These are phyloP conservation scores for Penstemon barbatus DNA, from an alignment of 257 asterid genomes.

Conservation along the genomic window DNA sequence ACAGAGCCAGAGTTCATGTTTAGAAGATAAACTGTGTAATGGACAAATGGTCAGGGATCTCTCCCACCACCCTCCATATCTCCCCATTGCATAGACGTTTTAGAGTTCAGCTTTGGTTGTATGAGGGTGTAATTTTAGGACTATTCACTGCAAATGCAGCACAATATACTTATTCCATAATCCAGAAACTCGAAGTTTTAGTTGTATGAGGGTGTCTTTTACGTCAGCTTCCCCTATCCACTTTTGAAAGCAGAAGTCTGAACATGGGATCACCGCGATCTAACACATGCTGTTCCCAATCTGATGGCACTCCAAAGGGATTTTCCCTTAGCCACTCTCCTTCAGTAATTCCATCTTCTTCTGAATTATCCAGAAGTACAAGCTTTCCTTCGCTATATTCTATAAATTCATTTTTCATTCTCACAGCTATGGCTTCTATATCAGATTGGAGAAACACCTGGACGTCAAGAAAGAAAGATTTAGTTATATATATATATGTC, in stretches of 20 bases:
- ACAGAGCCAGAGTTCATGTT: too few relatives aligned
- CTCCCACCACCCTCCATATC: too few relatives aligned
- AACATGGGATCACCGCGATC: conserved; percentile 80
- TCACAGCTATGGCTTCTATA: conserved; percentile 65
- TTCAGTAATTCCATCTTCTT: conserved; percentile 12
- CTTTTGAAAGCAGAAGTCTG: conserved; percentile 67
- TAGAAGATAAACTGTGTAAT: too few relatives aligned
- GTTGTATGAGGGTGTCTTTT: conserved; percentile 4
- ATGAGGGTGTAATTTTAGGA: too few relatives aligned
- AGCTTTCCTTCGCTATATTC: conserved; percentile 69
- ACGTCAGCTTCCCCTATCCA: conserved; percentile 27
- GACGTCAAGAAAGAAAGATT: conserved; percentile 24
- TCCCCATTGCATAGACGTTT: too few relatives aligned
- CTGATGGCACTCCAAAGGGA: conserved; percentile 85
- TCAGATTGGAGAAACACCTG: conserved; percentile 96
- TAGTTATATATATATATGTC: background rate
- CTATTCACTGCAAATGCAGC: too few relatives aligned
- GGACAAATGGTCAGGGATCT: too few relatives aligned
- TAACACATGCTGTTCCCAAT: conserved; percentile 86
- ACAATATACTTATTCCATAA: too few relatives aligned
- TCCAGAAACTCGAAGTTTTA: too few relatives aligned
- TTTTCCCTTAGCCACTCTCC: conserved; percentile 66
- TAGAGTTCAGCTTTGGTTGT: too few relatives aligned
- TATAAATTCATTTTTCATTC: conserved; percentile 73
- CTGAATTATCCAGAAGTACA: conserved; percentile 33